Percentiles rank a stretch among this genome's conserved stretches.
Evolutionary conservation across 345 rosid genomes (phyloP).

Genomic region (Hevea brasiliensis): DNA sequence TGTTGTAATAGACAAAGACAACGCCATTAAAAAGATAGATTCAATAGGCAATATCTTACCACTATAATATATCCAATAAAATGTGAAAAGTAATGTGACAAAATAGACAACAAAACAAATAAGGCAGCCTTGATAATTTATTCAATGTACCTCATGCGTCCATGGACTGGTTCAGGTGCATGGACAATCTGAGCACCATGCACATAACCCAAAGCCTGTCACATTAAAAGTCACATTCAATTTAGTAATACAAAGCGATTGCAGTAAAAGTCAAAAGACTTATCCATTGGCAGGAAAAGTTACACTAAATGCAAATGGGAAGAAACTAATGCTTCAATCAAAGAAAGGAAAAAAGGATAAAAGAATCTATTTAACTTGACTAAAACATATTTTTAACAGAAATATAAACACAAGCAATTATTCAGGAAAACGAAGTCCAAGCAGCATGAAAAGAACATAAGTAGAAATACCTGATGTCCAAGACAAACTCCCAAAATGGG

Average conservation of each 20-base stretch:
- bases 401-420: not conserved
- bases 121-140: conserved; percentile 13
- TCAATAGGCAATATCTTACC: not conserved
- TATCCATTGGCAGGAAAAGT: not conserved
- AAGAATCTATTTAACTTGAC: not conserved
- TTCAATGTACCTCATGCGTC: conserved; percentile 75
- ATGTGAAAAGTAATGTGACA: not conserved
- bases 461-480: conserved; percentile 79
- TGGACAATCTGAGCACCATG: conserved; percentile 87
- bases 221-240: conserved; percentile 19
- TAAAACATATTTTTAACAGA: not conserved
- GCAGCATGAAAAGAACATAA: not conserved
- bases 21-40: conserved; percentile 1
- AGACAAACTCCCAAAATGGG: conserved; percentile 94
- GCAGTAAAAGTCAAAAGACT: not conserved
- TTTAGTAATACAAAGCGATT: conserved; percentile 2
- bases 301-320: no score
- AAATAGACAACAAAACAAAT: conserved; percentile 1
- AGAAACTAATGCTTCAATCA: not conserved
- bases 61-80: not conserved
- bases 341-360: not conserved
- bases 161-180: conserved; percentile 93
- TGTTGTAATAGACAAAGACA: not conserved
- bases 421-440: not conserved
- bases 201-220: conserved; percentile 87